Percentiles rank a stretch among this genome's conserved stretches.
These are phyloP conservation scores for Psilocybe cyanescens DNA, from an alignment of 768 basidiomycete species.

Conservation along the genomic window DNA sequence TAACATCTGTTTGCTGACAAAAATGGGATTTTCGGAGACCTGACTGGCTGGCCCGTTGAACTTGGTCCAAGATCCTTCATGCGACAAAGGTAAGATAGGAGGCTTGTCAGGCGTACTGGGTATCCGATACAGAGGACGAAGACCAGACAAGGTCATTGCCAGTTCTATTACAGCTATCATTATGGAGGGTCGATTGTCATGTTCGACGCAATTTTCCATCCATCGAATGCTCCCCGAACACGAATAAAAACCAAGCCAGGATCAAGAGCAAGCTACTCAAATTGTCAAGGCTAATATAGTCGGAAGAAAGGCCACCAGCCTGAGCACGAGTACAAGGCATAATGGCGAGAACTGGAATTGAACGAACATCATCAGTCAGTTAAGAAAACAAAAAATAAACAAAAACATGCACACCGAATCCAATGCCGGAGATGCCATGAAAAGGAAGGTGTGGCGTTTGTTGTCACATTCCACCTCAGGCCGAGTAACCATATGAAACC, in stretches of 20 bases:
- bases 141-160: background rate
- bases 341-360: background rate
- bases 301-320: background rate
- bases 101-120: background rate
- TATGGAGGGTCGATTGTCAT: background rate
- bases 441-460: background rate
- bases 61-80: background rate
- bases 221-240: background rate
- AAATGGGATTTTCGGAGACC: background rate
- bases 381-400: background rate
- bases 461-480: background rate
- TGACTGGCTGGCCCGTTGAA: background rate
- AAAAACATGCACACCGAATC: background rate
- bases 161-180: background rate
- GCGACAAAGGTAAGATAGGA: background rate
- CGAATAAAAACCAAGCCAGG: background rate
- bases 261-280: background rate
- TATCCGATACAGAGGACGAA: background rate
- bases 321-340: background rate
- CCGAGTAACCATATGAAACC: background rate
- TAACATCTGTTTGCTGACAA: background rate
- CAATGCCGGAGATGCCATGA: background rate
- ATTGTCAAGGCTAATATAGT: conserved; percentile 1
- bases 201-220: background rate
- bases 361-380: too few species aligned